phyloP scores from a whole-genome alignment of 2,329 filamentous ascomycete species.

The Lachnellula cervina region DNA sequence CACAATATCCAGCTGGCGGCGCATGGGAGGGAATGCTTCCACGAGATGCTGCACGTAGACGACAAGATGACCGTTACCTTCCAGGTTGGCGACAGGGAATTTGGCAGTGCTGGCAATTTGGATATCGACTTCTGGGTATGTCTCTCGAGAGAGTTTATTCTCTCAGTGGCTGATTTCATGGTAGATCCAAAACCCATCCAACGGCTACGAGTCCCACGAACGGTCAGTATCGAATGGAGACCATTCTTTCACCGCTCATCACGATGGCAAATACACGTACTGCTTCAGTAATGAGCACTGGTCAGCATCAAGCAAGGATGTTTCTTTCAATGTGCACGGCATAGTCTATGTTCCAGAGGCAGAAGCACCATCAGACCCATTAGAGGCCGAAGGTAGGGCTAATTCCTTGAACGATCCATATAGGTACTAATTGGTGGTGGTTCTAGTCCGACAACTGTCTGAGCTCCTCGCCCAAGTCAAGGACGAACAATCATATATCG shows the following conservation, averaged over 20 bases:
- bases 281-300: slow-evolving; percentile 99
- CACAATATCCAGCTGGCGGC: slow-evolving; percentile 96
- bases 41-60: slow-evolving; percentile 85
- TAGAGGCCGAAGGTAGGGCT: slow-evolving; percentile 77
- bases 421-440: not conserved
- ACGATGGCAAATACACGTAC: slow-evolving; percentile 89
- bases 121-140: slow-evolving; percentile 98
- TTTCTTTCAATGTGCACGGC: slow-evolving; percentile 98
- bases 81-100: slow-evolving; percentile 95
- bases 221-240: slow-evolving; percentile 83
- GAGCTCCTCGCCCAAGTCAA: slow-evolving; percentile 88
- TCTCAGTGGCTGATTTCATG: slow-evolving; percentile 14
- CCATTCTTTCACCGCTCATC: slow-evolving; percentile 79
- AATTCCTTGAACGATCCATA: not conserved
- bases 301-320: slow-evolving; percentile 93
- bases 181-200: slow-evolving; percentile 73
- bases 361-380: slow-evolving; percentile 77
- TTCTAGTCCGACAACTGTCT: slow-evolving; percentile 70
- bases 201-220: slow-evolving; percentile 73
- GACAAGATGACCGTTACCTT: slow-evolving; percentile 99
- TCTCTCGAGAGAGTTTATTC: not conserved
- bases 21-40: slow-evolving; percentile 95
- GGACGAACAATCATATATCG: slow-evolving; percentile 96
- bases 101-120: slow-evolving; percentile 87
- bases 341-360: slow-evolving; percentile 93